phyloP scores from a whole-genome alignment of 805 yeast species.

The Yarrowia phangngaensis region DNA sequence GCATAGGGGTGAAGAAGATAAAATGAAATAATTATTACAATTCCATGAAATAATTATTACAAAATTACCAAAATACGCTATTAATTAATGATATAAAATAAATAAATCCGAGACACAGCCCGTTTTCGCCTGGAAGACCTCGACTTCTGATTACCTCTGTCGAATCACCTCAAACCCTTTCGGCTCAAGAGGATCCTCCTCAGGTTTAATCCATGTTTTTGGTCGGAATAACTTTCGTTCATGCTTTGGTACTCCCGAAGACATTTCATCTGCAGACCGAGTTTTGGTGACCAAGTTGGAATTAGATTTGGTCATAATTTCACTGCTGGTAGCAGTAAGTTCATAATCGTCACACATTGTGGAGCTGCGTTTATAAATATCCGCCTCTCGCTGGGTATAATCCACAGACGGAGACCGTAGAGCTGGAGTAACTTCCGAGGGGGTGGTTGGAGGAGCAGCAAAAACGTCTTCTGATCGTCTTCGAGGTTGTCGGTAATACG shows the following conservation, averaged over 20 bases:
- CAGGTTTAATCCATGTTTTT: constrained; percentile 14
- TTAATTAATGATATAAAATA: no score
- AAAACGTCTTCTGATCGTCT: constrained; percentile 28
- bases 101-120: no score
- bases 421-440: constrained; percentile 34
- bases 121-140: no score
- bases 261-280: background rate
- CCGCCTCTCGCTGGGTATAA: constrained; percentile 30
- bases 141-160: no score
- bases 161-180: constrained; percentile 37
- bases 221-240: constrained; percentile 3
- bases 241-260: background rate
- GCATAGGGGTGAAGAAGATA: no score
- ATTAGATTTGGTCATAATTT: constrained; percentile 1
- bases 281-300: constrained; percentile 7
- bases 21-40: no score
- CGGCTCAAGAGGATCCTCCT: constrained; percentile 13
- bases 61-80: no score
- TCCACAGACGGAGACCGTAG: constrained; percentile 31
- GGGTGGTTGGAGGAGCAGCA: constrained; percentile 32
- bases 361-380: constrained; percentile 15
- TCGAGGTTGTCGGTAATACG: constrained; percentile 35
- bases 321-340: background rate
- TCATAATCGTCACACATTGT: constrained; percentile 21
- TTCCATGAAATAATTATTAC: no score